phyloP scores from a whole-genome alignment of 371 early-diverging fungal species.

The Funneliformis caledonium region DNA sequence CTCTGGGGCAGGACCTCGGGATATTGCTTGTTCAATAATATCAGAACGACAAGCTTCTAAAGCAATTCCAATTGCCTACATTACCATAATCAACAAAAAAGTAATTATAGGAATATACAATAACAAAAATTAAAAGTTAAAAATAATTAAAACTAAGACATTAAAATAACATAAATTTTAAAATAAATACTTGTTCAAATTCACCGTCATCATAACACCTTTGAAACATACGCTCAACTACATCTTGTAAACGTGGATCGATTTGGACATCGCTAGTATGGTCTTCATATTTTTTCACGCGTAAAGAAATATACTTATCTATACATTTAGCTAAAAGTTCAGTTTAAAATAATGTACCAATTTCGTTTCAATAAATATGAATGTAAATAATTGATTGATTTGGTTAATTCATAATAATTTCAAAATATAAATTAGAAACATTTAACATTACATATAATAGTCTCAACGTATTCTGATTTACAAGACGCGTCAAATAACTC shows the following conservation, averaged over 20 bases:
- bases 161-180: not conserved
- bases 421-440: conserved; percentile 34
- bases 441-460: conserved; percentile 77
- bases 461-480: conserved; percentile 88
- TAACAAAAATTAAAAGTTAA: not conserved
- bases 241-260: conserved; percentile 79
- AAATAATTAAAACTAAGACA: not conserved
- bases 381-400: not conserved
- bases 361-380: not conserved
- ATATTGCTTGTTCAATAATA: conserved; percentile 81
- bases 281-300: conserved; percentile 58
- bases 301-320: conserved; percentile 88
- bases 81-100: not conserved
- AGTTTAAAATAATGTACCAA: not conserved
- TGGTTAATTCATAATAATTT: not conserved
- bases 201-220: conserved; percentile 88
- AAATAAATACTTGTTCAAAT: conserved; percentile 72
- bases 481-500: conserved; percentile 80
- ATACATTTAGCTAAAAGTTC: conserved; percentile 76
- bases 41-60: conserved; percentile 92
- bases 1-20: conserved; percentile 64
- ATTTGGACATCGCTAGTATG: conserved; percentile 53
- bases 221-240: conserved; percentile 93
- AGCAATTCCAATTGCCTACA: conserved; percentile 90
- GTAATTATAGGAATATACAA: not conserved